Evolutionary conservation across 768 basidiomycete species (phyloP), one percentile per base, ranked within the genome.

Genomic region (Hericium erinaceus): DNA sequence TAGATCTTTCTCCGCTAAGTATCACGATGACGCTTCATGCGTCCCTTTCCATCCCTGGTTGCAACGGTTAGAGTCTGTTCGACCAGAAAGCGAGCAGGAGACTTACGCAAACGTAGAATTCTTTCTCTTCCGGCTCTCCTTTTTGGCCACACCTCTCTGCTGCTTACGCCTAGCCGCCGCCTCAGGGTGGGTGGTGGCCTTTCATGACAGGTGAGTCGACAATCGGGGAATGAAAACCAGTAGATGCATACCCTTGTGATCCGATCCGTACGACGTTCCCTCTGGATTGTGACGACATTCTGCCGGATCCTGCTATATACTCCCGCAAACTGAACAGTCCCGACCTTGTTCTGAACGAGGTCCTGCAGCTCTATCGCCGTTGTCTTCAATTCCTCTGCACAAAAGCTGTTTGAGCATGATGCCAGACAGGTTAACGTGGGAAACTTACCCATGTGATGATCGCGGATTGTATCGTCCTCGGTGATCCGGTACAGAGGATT

Each of bases 81-180:
- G 39, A n/a, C 38, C 40, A 49, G 15, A 41, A 55, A 10, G 28
- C 15, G 33, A 57, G 26, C 33, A 33, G 33, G 44, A 48, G 9
- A 77, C 87, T 72, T 64, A 87, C 86, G 77, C 75, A 66, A 82
- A 84, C 24, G 69, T 66, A 26, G 75, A 69, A 48, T 77, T 79
- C 70, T 92, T 94, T 65, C 91, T 74, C 69, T 95, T 95, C 66
- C 85, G 78, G 61, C 87, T 87, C 64, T 90, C 91, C 71, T 92
- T 93, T 75, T 95, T 95, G 63, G 80, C 75, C 10, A 69, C 70
- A 60, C 91, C 90, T 61, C 83, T 73, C 62, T 86, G 85, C 57
- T 81, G 66, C 69, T 88, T 92, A 58, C 89, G 74, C 68, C 80
- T 85, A 15, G 90, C 88, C 22, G 89, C 85, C 1, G 78, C 82